These are phyloP conservation scores for Trichoderma atroviride DNA, from an alignment of 2,329 filamentous ascomycete genomes.

Conservation along the genomic window DNA sequence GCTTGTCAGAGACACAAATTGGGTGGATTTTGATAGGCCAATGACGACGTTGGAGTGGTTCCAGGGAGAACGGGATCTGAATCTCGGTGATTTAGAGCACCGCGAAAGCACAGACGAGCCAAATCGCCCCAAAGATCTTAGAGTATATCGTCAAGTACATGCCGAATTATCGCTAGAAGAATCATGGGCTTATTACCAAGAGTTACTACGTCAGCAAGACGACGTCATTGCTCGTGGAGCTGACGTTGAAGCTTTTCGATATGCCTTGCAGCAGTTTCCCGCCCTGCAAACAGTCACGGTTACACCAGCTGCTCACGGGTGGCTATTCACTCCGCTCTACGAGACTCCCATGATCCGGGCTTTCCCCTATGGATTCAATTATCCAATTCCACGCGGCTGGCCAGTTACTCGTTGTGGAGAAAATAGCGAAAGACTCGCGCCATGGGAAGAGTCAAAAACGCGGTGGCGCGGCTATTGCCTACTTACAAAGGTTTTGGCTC, in stretches of 20 bases:
- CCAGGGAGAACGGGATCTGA: not conserved
- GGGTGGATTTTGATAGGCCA: not conserved
- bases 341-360: slow-evolving; percentile 47
- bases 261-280: slow-evolving; percentile 41
- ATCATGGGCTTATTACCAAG: slow-evolving; percentile 31
- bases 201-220: slow-evolving; percentile 40
- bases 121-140: not conserved
- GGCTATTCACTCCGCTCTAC: slow-evolving; percentile 42
- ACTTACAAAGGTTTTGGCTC: slow-evolving; percentile 31
- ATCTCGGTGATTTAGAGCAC: not conserved
- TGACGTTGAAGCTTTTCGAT: slow-evolving; percentile 39
- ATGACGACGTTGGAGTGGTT: not conserved
- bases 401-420: not conserved
- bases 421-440: slow-evolving; percentile 10
- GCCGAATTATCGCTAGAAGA: not conserved
- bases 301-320: slow-evolving; percentile 45
- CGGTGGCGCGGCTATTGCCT: slow-evolving; percentile 40
- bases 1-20: too few species aligned
- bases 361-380: slow-evolving; percentile 45
- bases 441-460: slow-evolving; percentile 25
- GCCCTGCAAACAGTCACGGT: slow-evolving; percentile 42
- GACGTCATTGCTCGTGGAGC: slow-evolving; percentile 34
- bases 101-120: not conserved
- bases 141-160: not conserved
- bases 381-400: slow-evolving; percentile 41